Conservation (phyloP, 2,329 filamentous ascomycete genomes). For the Stylonectria norvegica region DNA sequence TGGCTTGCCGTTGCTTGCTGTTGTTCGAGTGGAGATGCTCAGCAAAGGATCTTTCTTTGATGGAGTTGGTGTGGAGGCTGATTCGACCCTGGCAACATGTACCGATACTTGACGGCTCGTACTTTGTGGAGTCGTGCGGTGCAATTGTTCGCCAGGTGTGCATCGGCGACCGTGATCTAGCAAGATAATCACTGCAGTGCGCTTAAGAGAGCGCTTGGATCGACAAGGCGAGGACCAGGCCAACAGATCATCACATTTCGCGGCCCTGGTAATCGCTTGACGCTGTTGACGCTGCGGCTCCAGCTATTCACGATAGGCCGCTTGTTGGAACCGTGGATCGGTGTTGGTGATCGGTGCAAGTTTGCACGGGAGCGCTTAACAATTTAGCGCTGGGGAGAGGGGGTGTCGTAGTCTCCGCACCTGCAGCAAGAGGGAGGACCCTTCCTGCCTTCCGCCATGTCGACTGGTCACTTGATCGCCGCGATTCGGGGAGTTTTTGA, state of each 20-base stretch:
- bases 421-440: constrained; percentile 4
- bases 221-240: background rate
- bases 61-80: constrained; percentile 17
- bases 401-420: constrained; percentile 16
- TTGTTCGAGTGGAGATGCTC: constrained; percentile 11
- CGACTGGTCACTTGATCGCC: constrained; percentile 10
- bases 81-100: constrained; percentile 13
- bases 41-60: constrained; percentile 19
- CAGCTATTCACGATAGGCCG: too few species aligned
- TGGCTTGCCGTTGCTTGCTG: constrained; percentile 14
- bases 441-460: background rate
- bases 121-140: too few species aligned
- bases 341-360: background rate
- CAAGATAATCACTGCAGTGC: background rate
- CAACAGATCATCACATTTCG: background rate
- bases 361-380: constrained; percentile 4
- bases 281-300: too few species aligned
- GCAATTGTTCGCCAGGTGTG: too few species aligned
- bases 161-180: background rate
- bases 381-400: constrained; percentile 9
- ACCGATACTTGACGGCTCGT: background rate
- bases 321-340: too few species aligned
- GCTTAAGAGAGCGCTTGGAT: background rate
- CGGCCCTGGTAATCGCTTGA: too few species aligned
- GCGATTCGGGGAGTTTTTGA: constrained; percentile 13